phyloP scores from a whole-genome alignment of 2,329 filamentous ascomycete species.

The Blumeria hordei region DNA sequence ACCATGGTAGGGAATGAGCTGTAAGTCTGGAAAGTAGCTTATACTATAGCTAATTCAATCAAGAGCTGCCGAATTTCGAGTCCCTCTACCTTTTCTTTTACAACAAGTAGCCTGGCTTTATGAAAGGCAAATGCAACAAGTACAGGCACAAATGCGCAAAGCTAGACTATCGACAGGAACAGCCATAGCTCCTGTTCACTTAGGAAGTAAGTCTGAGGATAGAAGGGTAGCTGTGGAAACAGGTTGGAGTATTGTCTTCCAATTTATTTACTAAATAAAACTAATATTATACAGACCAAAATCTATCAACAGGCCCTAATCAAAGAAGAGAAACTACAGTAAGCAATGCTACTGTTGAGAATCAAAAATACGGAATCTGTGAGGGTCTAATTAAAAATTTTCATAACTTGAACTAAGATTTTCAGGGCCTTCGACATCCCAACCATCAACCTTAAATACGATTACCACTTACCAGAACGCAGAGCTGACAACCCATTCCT shows the following conservation, averaged over 20 bases:
- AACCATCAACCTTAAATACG: constrained; percentile 14
- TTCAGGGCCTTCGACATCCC: constrained; percentile 13
- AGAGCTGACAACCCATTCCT: constrained; percentile 8
- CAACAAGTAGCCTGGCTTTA: constrained; percentile 89
- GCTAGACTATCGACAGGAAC: constrained; percentile 33
- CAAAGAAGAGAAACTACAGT: constrained; percentile 11
- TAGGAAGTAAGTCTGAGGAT: constrained; percentile 21
- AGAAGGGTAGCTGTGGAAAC: constrained; percentile 25
- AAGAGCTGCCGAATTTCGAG: constrained; percentile 55
- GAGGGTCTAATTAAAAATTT: no score
- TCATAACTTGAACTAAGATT: constrained; percentile 2
- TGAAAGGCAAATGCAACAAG: constrained; percentile 71
- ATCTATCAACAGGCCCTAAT: no score
- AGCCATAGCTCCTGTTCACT: constrained; percentile 30
- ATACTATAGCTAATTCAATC: constrained; percentile 3
- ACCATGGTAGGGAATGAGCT: constrained; percentile 41
- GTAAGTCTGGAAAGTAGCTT: constrained; percentile 23
- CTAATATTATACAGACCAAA: not conserved
- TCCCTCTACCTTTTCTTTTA: constrained; percentile 68
- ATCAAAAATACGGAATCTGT: no score
- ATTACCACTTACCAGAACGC: constrained; percentile 11
- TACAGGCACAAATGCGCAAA: constrained; percentile 72
- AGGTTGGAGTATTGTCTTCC: constrained; percentile 7
- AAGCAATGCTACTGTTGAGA: constrained; percentile 5
- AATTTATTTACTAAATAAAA: no score